Conservation (phyloP, 805 yeast genomes). For the Kluyveromyces lactis region DNA sequence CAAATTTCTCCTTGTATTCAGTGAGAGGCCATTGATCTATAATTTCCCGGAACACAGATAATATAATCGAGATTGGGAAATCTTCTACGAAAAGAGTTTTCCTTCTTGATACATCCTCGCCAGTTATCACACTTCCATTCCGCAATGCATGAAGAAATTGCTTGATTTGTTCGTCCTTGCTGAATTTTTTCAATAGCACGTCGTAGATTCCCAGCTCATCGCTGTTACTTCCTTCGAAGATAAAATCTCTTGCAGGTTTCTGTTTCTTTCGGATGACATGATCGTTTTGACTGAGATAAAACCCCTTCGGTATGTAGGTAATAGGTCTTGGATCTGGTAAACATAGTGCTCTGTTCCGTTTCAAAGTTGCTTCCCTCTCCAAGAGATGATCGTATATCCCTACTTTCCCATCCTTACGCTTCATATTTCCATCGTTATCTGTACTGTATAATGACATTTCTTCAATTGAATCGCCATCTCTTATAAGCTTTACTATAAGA, state of each 20-base stretch:
- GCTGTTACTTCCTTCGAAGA: constrained; percentile 16
- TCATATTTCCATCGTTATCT: constrained; percentile 31
- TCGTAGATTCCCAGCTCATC: constrained; percentile 23
- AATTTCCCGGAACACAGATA: constrained; percentile 27
- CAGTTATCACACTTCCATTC: constrained; percentile 33
- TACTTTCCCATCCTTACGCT: constrained; percentile 43
- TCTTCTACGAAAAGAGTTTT: constrained; percentile 33
- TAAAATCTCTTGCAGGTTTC: constrained; percentile 15
- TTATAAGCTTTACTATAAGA: constrained; percentile 43
- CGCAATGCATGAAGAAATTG: constrained; percentile 37
- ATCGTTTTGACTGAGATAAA: constrained; percentile 19
- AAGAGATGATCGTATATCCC: constrained; percentile 31
- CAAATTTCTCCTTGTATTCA: constrained; percentile 36
- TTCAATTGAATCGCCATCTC: constrained; percentile 51
- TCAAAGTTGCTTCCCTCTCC: constrained; percentile 24
- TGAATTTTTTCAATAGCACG: constrained; percentile 26
- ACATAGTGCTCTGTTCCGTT: constrained; percentile 30
- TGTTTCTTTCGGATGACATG: constrained; percentile 15
- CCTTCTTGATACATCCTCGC: constrained; percentile 18
- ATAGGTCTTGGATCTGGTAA: constrained; percentile 22
- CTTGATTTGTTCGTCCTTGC: constrained; percentile 24
- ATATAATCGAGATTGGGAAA: constrained; percentile 23
- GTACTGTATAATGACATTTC: constrained; percentile 39
- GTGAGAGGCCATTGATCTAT: constrained; percentile 29
- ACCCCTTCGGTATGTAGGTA: constrained; percentile 21